A percentile compares a stretch with the other conserved stretches of the same genome.
Evolutionary conservation across 225 moss, liverwort and hornwort genomes (phyloP).

Genomic region (Anthoceros angustus): DNA sequence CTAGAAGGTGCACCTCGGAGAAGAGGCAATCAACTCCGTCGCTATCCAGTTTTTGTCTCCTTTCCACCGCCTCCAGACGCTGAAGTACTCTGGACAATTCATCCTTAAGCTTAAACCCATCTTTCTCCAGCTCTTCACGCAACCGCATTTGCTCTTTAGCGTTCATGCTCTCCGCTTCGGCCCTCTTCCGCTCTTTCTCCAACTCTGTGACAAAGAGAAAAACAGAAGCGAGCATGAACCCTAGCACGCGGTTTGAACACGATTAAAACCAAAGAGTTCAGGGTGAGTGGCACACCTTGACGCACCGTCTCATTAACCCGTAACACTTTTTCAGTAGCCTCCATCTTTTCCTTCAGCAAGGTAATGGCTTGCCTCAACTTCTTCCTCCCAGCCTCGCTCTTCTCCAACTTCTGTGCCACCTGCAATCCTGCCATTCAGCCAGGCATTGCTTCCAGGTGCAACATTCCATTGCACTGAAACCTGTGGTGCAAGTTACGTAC

Average conservation of each 20-base stretch:
- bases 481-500: neutral
- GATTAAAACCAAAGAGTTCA: constrained; percentile 8
- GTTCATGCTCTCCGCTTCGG: constrained; percentile 46
- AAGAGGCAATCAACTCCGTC: constrained; percentile 34
- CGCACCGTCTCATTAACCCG: constrained; percentile 70
- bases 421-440: constrained; percentile 9
- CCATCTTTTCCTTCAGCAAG: constrained; percentile 79
- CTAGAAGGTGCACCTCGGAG: constrained; percentile 24
- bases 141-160: constrained; percentile 42
- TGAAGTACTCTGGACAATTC: constrained; percentile 46
- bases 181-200: constrained; percentile 54
- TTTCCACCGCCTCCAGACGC: constrained; percentile 56
- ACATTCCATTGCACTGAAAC: no score
- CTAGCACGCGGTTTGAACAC: constrained; percentile 7
- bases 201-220: constrained; percentile 27
- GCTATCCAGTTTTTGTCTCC: constrained; percentile 32
- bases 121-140: constrained; percentile 45
- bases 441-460: no score
- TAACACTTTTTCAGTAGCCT: constrained; percentile 68
- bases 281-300: constrained; percentile 25
- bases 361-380: constrained; percentile 74
- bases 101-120: constrained; percentile 42
- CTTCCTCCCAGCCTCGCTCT: constrained; percentile 75
- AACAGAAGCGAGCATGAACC: neutral
- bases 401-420: constrained; percentile 79